Evolutionary conservation across 2,329 filamentous ascomycete species (phyloP).

Genomic region (Neoascochyta sp.): DNA sequence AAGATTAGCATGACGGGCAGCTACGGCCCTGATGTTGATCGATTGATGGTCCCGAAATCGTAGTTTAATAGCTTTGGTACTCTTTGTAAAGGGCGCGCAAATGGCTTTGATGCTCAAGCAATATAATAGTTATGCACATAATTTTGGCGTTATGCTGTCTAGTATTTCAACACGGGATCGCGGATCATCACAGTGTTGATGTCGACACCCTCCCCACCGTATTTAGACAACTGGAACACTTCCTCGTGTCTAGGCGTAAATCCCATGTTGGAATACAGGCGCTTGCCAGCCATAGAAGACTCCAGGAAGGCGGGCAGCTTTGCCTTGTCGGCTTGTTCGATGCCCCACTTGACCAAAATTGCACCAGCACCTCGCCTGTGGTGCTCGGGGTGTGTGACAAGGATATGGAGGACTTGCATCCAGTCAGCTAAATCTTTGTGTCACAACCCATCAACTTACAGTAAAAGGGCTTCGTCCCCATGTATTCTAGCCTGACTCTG

Average conservation of each 20-base stretch:
- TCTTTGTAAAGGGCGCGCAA: too few species aligned
- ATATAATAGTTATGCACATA: too few species aligned
- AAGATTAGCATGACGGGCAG: constrained; percentile 46
- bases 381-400: constrained; percentile 39
- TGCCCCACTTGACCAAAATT: constrained; percentile 40
- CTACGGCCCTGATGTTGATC: constrained; percentile 54
- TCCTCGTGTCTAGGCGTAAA: constrained; percentile 21
- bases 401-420: constrained; percentile 26
- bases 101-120: too few species aligned
- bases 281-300: constrained; percentile 38
- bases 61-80: too few species aligned
- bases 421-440: neutral
- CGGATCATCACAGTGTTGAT: constrained; percentile 31
- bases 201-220: constrained; percentile 27
- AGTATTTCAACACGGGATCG: too few species aligned
- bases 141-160: too few species aligned
- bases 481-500: constrained; percentile 25
- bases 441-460: constrained; percentile 15
- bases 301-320: constrained; percentile 44
- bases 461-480: constrained; percentile 36
- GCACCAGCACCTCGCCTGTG: constrained; percentile 43
- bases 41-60: constrained; percentile 51
- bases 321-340: constrained; percentile 39
- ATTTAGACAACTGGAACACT: constrained; percentile 26
- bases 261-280: constrained; percentile 38